Base-by-base conservation (phyloP, 345 rosid genomes). In the Streptanthus diversifolius region DNA sequence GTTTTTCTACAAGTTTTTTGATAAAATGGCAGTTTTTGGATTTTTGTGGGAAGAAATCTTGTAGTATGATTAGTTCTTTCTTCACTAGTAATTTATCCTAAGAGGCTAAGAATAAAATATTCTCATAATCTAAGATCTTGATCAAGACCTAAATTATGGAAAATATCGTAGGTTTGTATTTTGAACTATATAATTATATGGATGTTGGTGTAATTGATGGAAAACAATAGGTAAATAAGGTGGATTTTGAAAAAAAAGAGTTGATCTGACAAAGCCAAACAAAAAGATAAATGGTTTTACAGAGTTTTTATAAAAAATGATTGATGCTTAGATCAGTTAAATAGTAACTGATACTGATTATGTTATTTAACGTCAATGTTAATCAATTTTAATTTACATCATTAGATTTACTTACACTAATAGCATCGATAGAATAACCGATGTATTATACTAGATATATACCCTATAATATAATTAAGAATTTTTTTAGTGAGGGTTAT, bases 191-290 rank as follows among this genome's bases (percentile, higher is more conserved):
- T 19, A 54, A 54, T 3, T n/a, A n/a, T 48, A 44, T 24, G 22
- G 63, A 56, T 32, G 65, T 32, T 35, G 66, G 66, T 58, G 36
- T 58, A 25, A 4, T 9, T n/a, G 6, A 19, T 15, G 40, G 12
- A 68, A 59, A 47, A 1, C n/a, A 48, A 24, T 70, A 13, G 48
- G 29, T 35, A 58, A 14, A 54, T 35, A n/a, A 48, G 49, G 49
- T 29, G 32, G 60, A 60, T 37, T 3, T 48, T 49, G 68, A 61
- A 52, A 61, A 52, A 61, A 51, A 59, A 49, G n/a, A 39, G 36
- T 63, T 39, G 25, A 52, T 30, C 53, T 72, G 63, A 30, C 70
- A 52, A 51, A 39, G 51, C 40, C 51, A 44, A 18, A 51, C 53
- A 52, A 27, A 47, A 13, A 8, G 21, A 21, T 5, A 66, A 67